Evolutionary conservation across 164 flowering plant species (phyloP), one percentile per base, ranked within the genome.

Genomic region (Annona squamosa): DNA sequence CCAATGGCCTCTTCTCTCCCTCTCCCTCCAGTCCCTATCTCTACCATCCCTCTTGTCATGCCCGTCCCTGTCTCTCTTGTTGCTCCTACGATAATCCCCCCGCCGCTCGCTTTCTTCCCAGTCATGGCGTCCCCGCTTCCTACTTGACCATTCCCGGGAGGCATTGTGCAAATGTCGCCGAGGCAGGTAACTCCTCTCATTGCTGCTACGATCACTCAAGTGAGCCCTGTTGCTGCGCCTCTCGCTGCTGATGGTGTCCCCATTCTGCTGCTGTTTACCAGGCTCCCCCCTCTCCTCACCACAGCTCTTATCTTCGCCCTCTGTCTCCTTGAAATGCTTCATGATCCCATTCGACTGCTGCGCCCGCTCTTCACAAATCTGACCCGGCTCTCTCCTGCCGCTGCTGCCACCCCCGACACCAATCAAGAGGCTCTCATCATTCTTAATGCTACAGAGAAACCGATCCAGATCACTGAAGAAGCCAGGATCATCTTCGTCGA

Each of bases 1-100:
- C 99, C 99, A 95, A 74, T 90, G 93, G 65, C 99, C 98, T 80
- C 83, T 89, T 13, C 74, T 75, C 46, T 90, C 94, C 79, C 87
- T 79, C 37, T 84, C 89, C 77, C 87, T 87, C 79, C 83, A 26
- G 43, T 86, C 89, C 79, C 82, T 80, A 63, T 81, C 91, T 71
- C 87, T 84, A 71, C 72, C 52, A 66, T 84, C 88, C 75, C 86
- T 82, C 80, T 85, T 80, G 65, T 76, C 75, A 9, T 77, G 42
- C 46, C 76, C 73, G 66, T 78, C 79, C 71, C 80, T 73, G 26
- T 84, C 93, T 77, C 87, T 82, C 78, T 86, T 87, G 80, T 85
- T 83, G 63, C 48, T 17, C 59, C 76, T 81, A 73, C 83, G 90
- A 72, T 85, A 84, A 46, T 84, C 87, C 65, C 85, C 83, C 81